Evolutionary conservation across 2,329 filamentous ascomycete species (phyloP), one percentile per base, ranked within the genome.

Genomic region (Bipolaris cookei): DNA sequence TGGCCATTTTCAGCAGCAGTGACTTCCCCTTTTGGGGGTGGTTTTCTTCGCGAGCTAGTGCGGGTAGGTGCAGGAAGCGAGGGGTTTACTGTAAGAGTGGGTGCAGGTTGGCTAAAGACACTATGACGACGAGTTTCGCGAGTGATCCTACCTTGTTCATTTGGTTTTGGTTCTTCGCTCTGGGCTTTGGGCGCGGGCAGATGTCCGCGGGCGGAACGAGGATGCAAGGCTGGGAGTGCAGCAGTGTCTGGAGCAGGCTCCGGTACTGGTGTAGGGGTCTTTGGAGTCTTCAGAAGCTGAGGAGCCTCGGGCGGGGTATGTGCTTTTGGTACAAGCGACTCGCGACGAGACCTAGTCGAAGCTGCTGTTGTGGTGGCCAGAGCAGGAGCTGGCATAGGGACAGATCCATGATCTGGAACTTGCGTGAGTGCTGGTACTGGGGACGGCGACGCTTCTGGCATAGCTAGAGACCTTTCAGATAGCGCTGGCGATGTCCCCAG

Each of bases 21-120:
- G 66, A 92, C 85, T 67, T 92, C 86, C 63, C 90, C 82, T 55
- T 90, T 90, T 10, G 90, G 90, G 28, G 88, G 89, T 43, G 90
- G 90, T 77, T 89, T 91, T 51, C 83, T 80, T 48, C 90, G 85
- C 16, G 76, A 73, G 37, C 78, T 78, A 45, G 77, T 75, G 8
- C 74, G 68, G 20, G 81, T 80, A n/a, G 77, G 58, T 1, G 59
- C 54, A 28, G 70, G 56, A 6, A 67, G 52, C 6, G 48, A 34
- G 16, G 54, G 14, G 13, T 51, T 45, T 54, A 44, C 54, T 54
- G 50, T 54, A 16, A 43, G 38, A 8, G 50, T 25, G 35, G 54
- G 39, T 46, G 64, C 61, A n/a, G 77, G 77, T 47, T 79, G 69
- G 58, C 76, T 78, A 51, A 79, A 79, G 45, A 80, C 79, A 67